These are phyloP conservation scores for Aureobasidium zeae DNA, from an alignment of 2,329 filamentous ascomycete species.

Conservation along the genomic window DNA sequence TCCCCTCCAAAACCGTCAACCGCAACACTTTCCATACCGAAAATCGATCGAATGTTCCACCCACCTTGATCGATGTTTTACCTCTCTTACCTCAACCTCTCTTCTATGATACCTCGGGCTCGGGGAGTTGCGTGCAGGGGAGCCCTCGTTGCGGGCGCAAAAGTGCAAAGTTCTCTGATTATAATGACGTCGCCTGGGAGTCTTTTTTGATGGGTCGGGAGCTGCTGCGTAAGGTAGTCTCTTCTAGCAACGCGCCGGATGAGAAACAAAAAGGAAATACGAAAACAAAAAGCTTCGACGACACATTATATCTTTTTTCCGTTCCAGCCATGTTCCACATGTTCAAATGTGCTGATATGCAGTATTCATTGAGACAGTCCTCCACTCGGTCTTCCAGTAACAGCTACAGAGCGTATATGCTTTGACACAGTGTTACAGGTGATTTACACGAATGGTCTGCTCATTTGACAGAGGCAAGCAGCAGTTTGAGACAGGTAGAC, in stretches of 20 bases:
- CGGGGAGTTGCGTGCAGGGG: constrained; percentile 5
- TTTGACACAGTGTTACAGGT: too few species aligned
- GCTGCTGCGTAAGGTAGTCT: constrained; percentile 16
- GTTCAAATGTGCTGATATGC: constrained; percentile 7
- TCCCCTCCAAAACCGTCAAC: constrained; percentile 11
- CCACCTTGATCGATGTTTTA: constrained; percentile 8
- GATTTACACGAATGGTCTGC: too few species aligned
- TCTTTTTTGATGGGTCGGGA: constrained; percentile 15
- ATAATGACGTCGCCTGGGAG: constrained; percentile 13
- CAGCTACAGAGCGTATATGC: too few species aligned
- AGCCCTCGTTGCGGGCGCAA: constrained; percentile 14
- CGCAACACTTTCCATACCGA: constrained; percentile 14
- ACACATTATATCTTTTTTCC: constrained; percentile 13
- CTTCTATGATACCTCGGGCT: constrained; percentile 14
- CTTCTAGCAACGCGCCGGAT: constrained; percentile 15
- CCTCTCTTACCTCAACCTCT: constrained; percentile 14
- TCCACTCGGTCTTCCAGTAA: too few species aligned
- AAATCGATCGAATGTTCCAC: constrained; percentile 12
- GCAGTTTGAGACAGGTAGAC: too few species aligned
- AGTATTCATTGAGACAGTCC: too few species aligned
- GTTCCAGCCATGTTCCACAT: constrained; percentile 7
- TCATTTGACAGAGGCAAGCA: too few species aligned
- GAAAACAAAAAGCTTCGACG: constrained; percentile 15
- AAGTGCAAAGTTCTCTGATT: constrained; percentile 16
- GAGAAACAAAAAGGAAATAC: constrained; percentile 14